These are phyloP conservation scores for Paraglomus occultum DNA, from an alignment of 192 early-diverging fungal genomes.

Conservation along the genomic window DNA sequence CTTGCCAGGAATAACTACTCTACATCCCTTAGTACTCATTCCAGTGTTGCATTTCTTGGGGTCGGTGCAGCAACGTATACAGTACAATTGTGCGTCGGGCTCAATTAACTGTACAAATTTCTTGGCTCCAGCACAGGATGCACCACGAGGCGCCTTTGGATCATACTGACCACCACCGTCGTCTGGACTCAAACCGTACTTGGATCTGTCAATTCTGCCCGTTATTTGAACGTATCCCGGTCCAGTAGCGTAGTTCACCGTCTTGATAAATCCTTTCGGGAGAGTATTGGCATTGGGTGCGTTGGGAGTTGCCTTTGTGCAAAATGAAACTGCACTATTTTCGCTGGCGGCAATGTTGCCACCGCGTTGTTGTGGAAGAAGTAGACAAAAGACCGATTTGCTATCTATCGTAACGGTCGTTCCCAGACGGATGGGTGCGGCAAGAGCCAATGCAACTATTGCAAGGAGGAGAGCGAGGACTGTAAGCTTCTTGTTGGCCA, in stretches of 20 bases:
- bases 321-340: slow-evolving; percentile 37
- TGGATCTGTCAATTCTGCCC: slow-evolving; percentile 44
- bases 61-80: slow-evolving; percentile 54
- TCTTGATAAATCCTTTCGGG: slow-evolving; percentile 42
- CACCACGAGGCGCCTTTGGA: slow-evolving; percentile 40
- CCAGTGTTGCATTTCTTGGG: slow-evolving; percentile 30
- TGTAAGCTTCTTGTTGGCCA: no score
- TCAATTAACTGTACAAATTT: slow-evolving; percentile 56
- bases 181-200: slow-evolving; percentile 34
- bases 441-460: no score
- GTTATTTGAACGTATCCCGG: slow-evolving; percentile 50
- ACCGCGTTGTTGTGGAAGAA: slow-evolving; percentile 4
- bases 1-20: slow-evolving; percentile 3
- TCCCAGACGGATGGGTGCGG: no score
- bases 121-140: slow-evolving; percentile 45
- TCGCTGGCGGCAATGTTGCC: slow-evolving; percentile 44
- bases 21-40: slow-evolving; percentile 33
- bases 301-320: slow-evolving; percentile 29
- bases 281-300: slow-evolving; percentile 40
- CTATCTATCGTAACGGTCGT: neutral
- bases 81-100: slow-evolving; percentile 45
- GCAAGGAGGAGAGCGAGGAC: no score
- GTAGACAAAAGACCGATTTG: neutral
- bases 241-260: slow-evolving; percentile 35
- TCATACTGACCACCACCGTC: slow-evolving; percentile 59